Evolutionary conservation across 108 stramenopile genomes (phyloP).

Genomic region (Cyclostephanos invisitatus): DNA sequence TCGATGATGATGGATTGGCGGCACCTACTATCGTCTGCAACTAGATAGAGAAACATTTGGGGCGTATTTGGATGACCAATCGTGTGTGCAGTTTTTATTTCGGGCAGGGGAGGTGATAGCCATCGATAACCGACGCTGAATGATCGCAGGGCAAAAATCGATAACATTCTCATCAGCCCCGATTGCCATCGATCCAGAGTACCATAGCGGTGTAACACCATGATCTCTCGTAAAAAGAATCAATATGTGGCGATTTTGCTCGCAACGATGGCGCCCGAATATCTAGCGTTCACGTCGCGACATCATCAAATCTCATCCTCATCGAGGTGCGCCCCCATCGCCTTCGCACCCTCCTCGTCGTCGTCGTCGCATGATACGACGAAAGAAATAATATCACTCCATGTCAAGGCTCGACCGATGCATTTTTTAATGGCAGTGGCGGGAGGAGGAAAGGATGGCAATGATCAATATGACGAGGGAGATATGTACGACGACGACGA

Average conservation of each 20-base stretch:
- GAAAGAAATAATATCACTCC: neutral
- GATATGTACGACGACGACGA: conserved; percentile 2
- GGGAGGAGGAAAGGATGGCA: neutral
- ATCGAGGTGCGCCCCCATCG: no score
- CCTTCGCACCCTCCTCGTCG: no score
- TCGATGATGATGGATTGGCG: no score
- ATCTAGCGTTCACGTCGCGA: conserved; percentile 2
- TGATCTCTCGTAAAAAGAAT: neutral
- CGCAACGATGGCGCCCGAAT: conserved; percentile 3
- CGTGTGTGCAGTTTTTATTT: neutral
- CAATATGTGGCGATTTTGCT: neutral
- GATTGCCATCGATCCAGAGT: neutral
- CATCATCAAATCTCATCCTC: neutral
- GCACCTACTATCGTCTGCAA: no score
- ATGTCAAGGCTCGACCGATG: neutral
- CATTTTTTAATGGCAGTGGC: neutral
- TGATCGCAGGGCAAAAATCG: neutral
- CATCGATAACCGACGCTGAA: neutral
- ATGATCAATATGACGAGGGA: neutral
- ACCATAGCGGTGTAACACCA: neutral
- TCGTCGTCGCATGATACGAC: neutral
- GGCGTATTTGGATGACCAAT: neutral
- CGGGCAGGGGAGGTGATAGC: neutral
- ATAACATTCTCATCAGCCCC: neutral
- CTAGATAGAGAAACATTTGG: no score